A percentile compares a stretch with the other conserved stretches of the same genome.
Evolutionary conservation across 257 asterid genomes (phyloP).

Genomic region (Primulina tabacum): DNA sequence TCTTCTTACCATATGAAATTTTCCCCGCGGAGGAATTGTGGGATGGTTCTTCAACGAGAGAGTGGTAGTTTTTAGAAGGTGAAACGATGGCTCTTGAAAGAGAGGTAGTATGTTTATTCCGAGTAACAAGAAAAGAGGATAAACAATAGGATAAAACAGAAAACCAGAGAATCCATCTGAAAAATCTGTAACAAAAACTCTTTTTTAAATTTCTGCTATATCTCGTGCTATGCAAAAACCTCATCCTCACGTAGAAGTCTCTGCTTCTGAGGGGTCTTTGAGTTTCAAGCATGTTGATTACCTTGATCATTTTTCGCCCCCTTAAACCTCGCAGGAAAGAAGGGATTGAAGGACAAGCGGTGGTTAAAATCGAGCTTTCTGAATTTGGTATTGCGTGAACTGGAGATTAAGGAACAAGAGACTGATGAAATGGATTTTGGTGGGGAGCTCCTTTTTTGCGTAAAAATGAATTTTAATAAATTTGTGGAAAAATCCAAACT

Average conservation of each 20-base stretch:
- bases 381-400: conserved; percentile 43
- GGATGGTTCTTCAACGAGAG: conserved; percentile 47
- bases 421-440: conserved; percentile 34
- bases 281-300: conserved; percentile 33
- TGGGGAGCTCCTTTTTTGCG: conserved; percentile 48
- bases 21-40: conserved; percentile 24
- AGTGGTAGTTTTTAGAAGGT: conserved; percentile 54
- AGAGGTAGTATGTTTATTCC: conserved; percentile 36
- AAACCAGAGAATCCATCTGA: conserved; percentile 73
- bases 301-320: conserved; percentile 21
- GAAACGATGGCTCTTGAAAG: conserved; percentile 44
- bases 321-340: conserved; percentile 30
- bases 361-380: conserved; percentile 52
- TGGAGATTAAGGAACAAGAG: conserved; percentile 44
- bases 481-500: not conserved
- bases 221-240: conserved; percentile 39
- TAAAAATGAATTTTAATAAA: conserved; percentile 19
- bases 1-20: not conserved
- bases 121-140: conserved; percentile 54
- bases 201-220: conserved; percentile 28
- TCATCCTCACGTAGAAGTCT: conserved; percentile 73
- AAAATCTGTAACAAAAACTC: conserved; percentile 41
- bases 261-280: conserved; percentile 38
- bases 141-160: conserved; percentile 56
- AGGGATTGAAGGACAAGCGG: not conserved